These are phyloP conservation scores for Syzygium jambos DNA, from an alignment of 345 rosid species.

Conservation along the genomic window DNA sequence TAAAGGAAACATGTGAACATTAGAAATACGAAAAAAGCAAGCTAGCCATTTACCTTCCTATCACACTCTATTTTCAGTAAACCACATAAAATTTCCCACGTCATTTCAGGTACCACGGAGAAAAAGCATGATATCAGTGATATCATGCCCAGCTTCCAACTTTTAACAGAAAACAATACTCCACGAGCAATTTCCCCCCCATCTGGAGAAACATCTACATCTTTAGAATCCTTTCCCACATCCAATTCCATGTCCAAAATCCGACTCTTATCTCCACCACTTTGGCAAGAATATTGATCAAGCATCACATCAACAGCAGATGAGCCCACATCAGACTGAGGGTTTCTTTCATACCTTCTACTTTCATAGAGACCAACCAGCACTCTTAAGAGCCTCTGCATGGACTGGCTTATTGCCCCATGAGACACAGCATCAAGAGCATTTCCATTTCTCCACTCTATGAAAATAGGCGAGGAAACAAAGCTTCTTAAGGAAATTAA, in stretches of 20 bases:
- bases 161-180: slow-evolving; percentile 32
- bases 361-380: slow-evolving; percentile 46
- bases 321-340: slow-evolving; percentile 21
- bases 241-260: slow-evolving; percentile 84
- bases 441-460: slow-evolving; percentile 23
- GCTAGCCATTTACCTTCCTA: slow-evolving; percentile 39
- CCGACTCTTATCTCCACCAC: slow-evolving; percentile 23
- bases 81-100: slow-evolving; percentile 67
- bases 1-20: slow-evolving; percentile 3
- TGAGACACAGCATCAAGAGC: slow-evolving; percentile 24
- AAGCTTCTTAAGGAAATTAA: slow-evolving; percentile 57
- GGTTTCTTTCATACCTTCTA: slow-evolving; percentile 29
- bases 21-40: slow-evolving; percentile 5
- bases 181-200: slow-evolving; percentile 36
- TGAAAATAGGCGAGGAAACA: slow-evolving; percentile 44
- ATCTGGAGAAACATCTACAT: slow-evolving; percentile 36
- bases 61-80: slow-evolving; percentile 57
- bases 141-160: slow-evolving; percentile 80
- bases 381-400: slow-evolving; percentile 54
- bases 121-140: slow-evolving; percentile 65
- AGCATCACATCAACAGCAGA: slow-evolving; percentile 33
- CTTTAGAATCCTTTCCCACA: slow-evolving; percentile 44
- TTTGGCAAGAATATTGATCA: slow-evolving; percentile 14
- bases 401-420: slow-evolving; percentile 32
- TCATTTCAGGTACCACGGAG: slow-evolving; percentile 30